These are phyloP conservation scores for Metarhizium humberi DNA, from an alignment of 2,329 filamentous ascomycete species.

Conservation along the genomic window DNA sequence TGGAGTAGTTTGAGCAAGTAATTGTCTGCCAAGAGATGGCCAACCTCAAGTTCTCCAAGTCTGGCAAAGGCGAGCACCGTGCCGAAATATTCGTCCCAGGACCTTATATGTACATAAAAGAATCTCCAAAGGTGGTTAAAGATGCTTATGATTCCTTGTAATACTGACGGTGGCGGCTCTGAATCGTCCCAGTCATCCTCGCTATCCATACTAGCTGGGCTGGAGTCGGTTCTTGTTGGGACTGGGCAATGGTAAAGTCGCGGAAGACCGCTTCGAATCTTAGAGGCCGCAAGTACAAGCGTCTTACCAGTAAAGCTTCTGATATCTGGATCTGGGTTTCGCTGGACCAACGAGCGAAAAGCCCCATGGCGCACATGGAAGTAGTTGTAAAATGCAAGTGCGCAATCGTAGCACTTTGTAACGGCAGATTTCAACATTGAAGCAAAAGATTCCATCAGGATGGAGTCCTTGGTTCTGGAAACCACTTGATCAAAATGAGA, in stretches of 20 bases:
- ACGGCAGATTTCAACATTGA: slow-evolving; percentile 38
- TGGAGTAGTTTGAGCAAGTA: slow-evolving; percentile 51
- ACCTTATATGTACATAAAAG: slow-evolving; percentile 52
- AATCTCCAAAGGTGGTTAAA: slow-evolving; percentile 50
- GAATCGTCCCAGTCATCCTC: slow-evolving; percentile 18
- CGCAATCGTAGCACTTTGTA: slow-evolving; percentile 40
- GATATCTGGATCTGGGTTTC: slow-evolving; percentile 46
- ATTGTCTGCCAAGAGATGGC: slow-evolving; percentile 48
- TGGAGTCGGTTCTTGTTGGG: slow-evolving; percentile 3
- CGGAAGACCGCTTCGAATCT: slow-evolving; percentile 39
- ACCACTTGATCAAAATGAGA: slow-evolving; percentile 69
- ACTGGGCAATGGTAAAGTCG: slow-evolving; percentile 31
- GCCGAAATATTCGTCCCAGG: slow-evolving; percentile 71
- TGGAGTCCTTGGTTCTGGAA: slow-evolving; percentile 58
- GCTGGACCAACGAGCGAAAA: slow-evolving; percentile 57
- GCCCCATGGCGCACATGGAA: slow-evolving; percentile 44
- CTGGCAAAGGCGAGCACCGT: slow-evolving; percentile 58
- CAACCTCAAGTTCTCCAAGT: slow-evolving; percentile 49
- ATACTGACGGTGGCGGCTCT: slow-evolving; percentile 1
- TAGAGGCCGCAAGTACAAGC: slow-evolving; percentile 42
- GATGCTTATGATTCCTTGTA: slow-evolving; percentile 32
- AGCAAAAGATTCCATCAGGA: slow-evolving; percentile 50
- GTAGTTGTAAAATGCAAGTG: slow-evolving; percentile 52
- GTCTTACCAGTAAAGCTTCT: slow-evolving; percentile 42
- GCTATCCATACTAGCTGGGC: slow-evolving; percentile 13